Base-by-base conservation (phyloP, 2,329 filamentous ascomycete species). In the Knufia petricola region DNA sequence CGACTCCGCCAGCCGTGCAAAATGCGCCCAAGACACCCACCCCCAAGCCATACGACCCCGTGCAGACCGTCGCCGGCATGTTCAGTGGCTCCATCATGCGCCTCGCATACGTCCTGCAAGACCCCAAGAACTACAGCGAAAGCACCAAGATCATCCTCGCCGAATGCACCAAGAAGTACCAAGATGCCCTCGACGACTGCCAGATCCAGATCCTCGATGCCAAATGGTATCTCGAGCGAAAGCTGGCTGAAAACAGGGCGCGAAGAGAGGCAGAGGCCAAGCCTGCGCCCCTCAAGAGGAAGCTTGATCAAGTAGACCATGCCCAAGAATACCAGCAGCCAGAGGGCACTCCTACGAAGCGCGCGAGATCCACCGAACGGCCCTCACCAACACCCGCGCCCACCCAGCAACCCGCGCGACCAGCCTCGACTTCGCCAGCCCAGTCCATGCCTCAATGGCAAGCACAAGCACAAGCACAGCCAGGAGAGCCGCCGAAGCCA, bases 121-220 rank as follows among this genome's bases (percentile, higher is more conserved):
- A 60, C 30, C 55, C 58, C 19, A 31, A 53, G 23, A 55, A 56
- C 39, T 58, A 51, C 34, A 57, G 54, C 32, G 52, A 52, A 31
- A 53, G 49, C 6, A 60, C 55, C 24, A 54, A 54, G 48, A 50
- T 51, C 19, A 50, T 60, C 10, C 46, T 60, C 9, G 50, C 50
- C 39, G 58, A 58, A 41, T 55, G 53, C 23, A 50, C 55, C 15
- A 58, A 56, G 39, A 53, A 54, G 32, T 60, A 55, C 49, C 55
- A 58, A 41, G 58, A 60, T 52, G 58, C 56, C 32, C 52, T 59
- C 7, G 58, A 60, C 47, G 56, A 60, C 26, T 56, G 54, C 30
- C 53, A 59, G 38, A 53, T 58, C 10, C 51, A 58, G 46, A 58
- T 60, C 46, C 52, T 59, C 13, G 51, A 58, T 39, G 56, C 54